phyloP scores from a whole-genome alignment of 495 filamentous ascomycete species.

The Aspergillus sclerotiicarbonarius region DNA sequence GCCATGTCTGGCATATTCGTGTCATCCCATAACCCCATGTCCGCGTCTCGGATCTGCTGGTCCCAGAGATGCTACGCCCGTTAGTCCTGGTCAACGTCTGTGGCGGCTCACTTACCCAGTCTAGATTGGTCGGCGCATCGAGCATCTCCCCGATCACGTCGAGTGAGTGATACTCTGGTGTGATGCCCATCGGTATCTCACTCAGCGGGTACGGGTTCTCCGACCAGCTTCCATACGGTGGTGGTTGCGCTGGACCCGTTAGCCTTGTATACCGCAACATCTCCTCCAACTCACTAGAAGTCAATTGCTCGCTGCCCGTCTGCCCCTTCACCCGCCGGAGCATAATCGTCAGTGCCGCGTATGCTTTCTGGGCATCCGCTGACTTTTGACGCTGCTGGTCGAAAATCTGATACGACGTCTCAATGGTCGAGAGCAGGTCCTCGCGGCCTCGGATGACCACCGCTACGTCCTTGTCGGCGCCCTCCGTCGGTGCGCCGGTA shows the following conservation, averaged over 20 bases:
- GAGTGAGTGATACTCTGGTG: conserved; percentile 34
- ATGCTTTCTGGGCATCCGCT: conserved; percentile 79
- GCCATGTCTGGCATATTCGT: neutral
- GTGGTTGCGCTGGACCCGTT: conserved; percentile 10
- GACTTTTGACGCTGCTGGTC: conserved; percentile 62
- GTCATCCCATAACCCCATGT: conserved; percentile 1
- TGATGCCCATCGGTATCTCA: conserved; percentile 5
- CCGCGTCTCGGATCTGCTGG: conserved; percentile 13
- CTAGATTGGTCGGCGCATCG: conserved; percentile 53
- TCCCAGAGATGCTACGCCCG: conserved; percentile 19
- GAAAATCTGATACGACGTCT: conserved; percentile 70
- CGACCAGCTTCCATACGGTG: conserved; percentile 18
- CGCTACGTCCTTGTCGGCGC: conserved; percentile 7
- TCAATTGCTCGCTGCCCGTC: neutral
- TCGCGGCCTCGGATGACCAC: conserved; percentile 51
- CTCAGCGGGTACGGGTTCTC: conserved; percentile 5
- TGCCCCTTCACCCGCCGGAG: conserved; percentile 60
- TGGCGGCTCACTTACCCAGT: conserved; percentile 61
- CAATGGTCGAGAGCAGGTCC: conserved; percentile 67
- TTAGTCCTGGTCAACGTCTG: conserved; percentile 3
- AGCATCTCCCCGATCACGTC: conserved; percentile 56
- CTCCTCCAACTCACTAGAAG: neutral
- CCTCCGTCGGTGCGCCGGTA: neutral
- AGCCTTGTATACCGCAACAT: neutral
- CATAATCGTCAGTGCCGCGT: conserved; percentile 69